Evolutionary conservation across 2,329 filamentous ascomycete genomes (phyloP).

Genomic region (Coleophoma crateriformis): DNA sequence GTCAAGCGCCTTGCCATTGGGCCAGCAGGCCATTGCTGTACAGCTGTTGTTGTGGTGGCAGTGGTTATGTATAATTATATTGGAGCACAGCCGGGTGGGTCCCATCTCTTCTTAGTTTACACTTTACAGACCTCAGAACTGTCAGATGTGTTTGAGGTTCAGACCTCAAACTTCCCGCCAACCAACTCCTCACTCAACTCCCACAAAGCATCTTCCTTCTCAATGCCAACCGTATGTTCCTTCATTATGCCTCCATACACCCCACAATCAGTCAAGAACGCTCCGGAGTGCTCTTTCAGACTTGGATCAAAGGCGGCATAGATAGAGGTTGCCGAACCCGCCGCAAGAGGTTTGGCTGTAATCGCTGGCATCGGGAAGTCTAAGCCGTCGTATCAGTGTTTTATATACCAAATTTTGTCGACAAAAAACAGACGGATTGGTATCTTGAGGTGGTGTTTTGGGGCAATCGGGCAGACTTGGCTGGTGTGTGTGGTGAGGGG

Average conservation of each 20-base stretch:
- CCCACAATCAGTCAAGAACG: constrained; percentile 6
- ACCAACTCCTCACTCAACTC: constrained; percentile 7
- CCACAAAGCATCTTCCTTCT: constrained; percentile 8
- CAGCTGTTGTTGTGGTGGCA: too few relatives aligned
- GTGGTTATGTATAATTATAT: too few relatives aligned
- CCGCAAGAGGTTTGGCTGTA: neutral
- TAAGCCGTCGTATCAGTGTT: too few relatives aligned
- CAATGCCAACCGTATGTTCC: neutral
- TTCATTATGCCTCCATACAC: neutral
- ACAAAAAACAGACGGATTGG: too few relatives aligned
- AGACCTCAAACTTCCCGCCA: constrained; percentile 4
- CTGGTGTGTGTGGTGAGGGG: too few relatives aligned
- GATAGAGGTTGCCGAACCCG: neutral
- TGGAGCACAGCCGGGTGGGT: too few relatives aligned
- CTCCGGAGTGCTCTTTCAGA: neutral
- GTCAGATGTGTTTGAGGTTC: too few relatives aligned
- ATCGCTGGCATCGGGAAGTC: neutral
- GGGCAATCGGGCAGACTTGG: too few relatives aligned
- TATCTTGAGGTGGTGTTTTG: too few relatives aligned
- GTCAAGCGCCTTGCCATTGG: constrained; percentile 46
- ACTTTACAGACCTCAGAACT: too few relatives aligned
- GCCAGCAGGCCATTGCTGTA: constrained; percentile 26
- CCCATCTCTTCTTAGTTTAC: too few relatives aligned
- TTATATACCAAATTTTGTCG: too few relatives aligned
- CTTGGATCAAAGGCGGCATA: neutral